These are phyloP conservation scores for Selaginella moellendorffii DNA, from an alignment of 75 land plant genomes.

Conservation along the genomic window DNA sequence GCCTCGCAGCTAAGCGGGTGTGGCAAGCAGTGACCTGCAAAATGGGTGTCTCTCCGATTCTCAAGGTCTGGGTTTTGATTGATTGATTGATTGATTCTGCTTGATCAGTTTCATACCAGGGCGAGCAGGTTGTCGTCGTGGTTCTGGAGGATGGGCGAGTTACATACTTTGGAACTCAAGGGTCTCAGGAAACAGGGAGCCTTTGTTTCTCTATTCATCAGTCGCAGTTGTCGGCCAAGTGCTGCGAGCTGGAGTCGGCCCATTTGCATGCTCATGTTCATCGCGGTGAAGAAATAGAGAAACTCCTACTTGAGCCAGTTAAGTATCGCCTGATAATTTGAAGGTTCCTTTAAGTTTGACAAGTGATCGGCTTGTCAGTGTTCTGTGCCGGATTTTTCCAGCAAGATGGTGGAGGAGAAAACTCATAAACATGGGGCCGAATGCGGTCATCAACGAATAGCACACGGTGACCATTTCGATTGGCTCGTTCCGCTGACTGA, in stretches of 20 bases:
- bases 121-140: no score
- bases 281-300: conserved; percentile 21
- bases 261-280: conserved; percentile 34
- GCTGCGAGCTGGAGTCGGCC: conserved; percentile 22
- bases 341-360: background rate
- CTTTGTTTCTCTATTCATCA: conserved; percentile 20
- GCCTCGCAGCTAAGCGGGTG: no score
- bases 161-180: conserved; percentile 12
- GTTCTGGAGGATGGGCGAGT: conserved; percentile 20
- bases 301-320: conserved; percentile 25
- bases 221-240: conserved; percentile 8
- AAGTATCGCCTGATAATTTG: background rate
- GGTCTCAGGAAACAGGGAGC: conserved; percentile 7
- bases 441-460: conserved; percentile 25
- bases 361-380: background rate
- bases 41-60: no score
- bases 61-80: no score
- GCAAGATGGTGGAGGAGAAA: background rate
- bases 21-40: no score
- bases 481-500: conserved; percentile 23
- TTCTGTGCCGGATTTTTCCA: background rate
- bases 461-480: conserved; percentile 30
- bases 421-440: conserved; percentile 15
- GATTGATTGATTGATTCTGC: no score
- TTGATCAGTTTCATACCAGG: no score